phyloP scores from a whole-genome alignment of 495 filamentous ascomycete species.

The Hypoxylon crocopeplum region DNA sequence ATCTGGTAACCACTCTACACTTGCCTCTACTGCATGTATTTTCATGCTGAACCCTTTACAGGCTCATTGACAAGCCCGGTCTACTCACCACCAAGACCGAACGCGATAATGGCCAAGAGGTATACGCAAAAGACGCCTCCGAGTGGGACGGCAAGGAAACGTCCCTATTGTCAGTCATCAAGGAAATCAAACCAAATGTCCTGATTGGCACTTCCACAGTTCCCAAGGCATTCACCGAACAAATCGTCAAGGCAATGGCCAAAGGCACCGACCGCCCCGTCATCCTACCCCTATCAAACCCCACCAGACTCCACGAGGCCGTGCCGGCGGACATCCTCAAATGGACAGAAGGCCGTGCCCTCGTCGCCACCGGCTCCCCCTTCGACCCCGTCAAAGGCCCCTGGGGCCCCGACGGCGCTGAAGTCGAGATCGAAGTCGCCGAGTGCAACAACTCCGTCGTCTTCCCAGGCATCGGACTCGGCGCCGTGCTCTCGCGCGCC shows the following conservation, averaged over 20 bases:
- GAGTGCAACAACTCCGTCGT: constrained; percentile 93
- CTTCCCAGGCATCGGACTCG: constrained; percentile 87
- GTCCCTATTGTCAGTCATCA: constrained; percentile 71
- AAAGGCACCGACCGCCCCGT: constrained; percentile 77
- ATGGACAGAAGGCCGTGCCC: constrained; percentile 79
- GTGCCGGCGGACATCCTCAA: constrained; percentile 74
- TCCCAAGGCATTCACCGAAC: constrained; percentile 78
- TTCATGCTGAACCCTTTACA: constrained; percentile 37
- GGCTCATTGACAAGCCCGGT: constrained; percentile 86
- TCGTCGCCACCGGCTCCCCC: constrained; percentile 87
- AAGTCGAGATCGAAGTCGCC: constrained; percentile 68
- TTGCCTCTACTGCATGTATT: not conserved
- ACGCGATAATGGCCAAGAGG: constrained; percentile 68
- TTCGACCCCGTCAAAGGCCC: constrained; percentile 77
- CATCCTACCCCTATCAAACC: constrained; percentile 86
- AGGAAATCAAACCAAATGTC: constrained; percentile 77
- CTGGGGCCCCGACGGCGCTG: constrained; percentile 60
- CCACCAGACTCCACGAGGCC: constrained; percentile 85
- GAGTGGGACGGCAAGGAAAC: constrained; percentile 67
- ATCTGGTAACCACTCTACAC: constrained; percentile 67
- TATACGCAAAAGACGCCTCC: constrained; percentile 68
- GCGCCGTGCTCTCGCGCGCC: constrained; percentile 71
- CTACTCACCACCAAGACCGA: constrained; percentile 66
- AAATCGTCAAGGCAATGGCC: constrained; percentile 80
- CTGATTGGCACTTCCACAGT: constrained; percentile 85